phyloP scores from a whole-genome alignment of 169 alveolate species.

The Cryptosporidium ubiquitum region DNA sequence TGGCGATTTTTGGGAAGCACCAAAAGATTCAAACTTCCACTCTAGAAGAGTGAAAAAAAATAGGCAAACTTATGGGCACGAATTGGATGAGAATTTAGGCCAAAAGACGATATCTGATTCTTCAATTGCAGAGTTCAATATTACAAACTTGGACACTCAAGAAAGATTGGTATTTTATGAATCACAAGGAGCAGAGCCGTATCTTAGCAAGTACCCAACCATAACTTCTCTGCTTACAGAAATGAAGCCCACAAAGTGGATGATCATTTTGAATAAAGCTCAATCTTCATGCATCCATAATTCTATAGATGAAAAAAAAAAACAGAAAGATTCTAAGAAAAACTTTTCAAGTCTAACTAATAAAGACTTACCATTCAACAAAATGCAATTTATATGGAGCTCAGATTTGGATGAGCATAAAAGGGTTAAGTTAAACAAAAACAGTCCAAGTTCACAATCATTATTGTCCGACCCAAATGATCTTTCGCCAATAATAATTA shows the following conservation, averaged over 20 bases:
- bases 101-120: not conserved
- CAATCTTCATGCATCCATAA: not conserved
- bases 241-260: conserved; percentile 43
- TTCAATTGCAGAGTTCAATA: not conserved
- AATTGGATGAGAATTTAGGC: not conserved
- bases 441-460: not conserved
- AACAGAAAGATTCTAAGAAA: conserved; percentile 7
- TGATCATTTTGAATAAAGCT: not conserved
- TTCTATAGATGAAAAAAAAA: not conserved
- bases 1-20: conserved; percentile 59
- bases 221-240: conserved; percentile 25
- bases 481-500: conserved; percentile 29
- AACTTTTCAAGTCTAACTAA: not conserved
- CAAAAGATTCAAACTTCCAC: conserved; percentile 24
- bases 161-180: conserved; percentile 11
- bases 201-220: conserved; percentile 27
- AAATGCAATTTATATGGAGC: conserved; percentile 51
- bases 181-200: conserved; percentile 17
- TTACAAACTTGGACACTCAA: not conserved
- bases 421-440: not conserved
- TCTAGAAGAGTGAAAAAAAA: conserved; percentile 17
- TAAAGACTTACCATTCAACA: conserved; percentile 31
- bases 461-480: conserved; percentile 55
- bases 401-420: conserved; percentile 33
- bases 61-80: not conserved